phyloP scores from a whole-genome alignment of 2,329 filamentous ascomycete genomes.

The Lachnellula cervina region DNA sequence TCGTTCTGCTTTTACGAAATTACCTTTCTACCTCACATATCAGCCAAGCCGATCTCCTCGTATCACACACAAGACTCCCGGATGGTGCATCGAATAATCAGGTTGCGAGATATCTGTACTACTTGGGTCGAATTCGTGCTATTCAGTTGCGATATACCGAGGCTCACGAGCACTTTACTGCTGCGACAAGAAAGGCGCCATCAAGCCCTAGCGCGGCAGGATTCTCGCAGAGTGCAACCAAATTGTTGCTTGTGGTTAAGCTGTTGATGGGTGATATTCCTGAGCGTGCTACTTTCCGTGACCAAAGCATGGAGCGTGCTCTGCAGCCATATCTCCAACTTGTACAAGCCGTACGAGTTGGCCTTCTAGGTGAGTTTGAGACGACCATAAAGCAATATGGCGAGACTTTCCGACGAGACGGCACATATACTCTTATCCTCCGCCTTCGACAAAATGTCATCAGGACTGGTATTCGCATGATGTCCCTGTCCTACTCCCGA shows the following conservation, averaged over 20 bases:
- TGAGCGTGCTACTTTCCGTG: constrained; percentile 89
- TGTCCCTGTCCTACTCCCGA: constrained; percentile 95
- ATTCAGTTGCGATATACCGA: constrained; percentile 97
- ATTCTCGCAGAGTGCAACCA: constrained; percentile 93
- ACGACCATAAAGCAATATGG: constrained; percentile 77
- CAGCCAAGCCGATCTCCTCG: constrained; percentile 89
- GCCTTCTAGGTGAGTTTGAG: constrained; percentile 90
- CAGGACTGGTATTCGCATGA: constrained; percentile 98
- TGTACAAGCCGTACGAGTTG: constrained; percentile 93
- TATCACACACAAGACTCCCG: constrained; percentile 94
- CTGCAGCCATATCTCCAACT: constrained; percentile 91
- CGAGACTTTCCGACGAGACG: constrained; percentile 83
- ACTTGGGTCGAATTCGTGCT: constrained; percentile 90
- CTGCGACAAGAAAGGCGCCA: constrained; percentile 91
- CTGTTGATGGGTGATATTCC: constrained; percentile 98
- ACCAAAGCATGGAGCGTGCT: constrained; percentile 78
- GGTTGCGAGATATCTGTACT: constrained; percentile 95
- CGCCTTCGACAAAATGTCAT: constrained; percentile 97
- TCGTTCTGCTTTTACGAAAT: constrained; percentile 89
- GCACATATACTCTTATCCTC: constrained; percentile 91
- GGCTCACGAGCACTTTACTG: constrained; percentile 88
- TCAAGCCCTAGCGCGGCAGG: constrained; percentile 84
- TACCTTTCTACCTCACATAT: constrained; percentile 97
- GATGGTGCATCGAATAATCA: constrained; percentile 95
- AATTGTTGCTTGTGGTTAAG: constrained; percentile 94